Percentiles rank a stretch among this genome's conserved stretches.
These are phyloP conservation scores for Pseudofabraea citricarpa DNA, from an alignment of 2,329 filamentous ascomycete genomes.

Conservation along the genomic window DNA sequence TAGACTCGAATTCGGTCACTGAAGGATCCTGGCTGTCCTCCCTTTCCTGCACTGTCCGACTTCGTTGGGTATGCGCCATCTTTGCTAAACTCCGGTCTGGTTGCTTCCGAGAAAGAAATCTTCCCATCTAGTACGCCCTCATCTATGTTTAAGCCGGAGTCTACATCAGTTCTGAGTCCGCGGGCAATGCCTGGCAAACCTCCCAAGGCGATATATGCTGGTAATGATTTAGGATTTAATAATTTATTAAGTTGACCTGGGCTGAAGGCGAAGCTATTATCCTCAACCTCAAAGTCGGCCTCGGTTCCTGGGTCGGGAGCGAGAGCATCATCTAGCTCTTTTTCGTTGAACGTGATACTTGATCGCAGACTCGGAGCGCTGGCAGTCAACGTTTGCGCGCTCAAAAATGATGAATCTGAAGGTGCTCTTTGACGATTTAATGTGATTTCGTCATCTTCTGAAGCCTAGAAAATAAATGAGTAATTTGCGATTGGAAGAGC, in stretches of 20 bases:
- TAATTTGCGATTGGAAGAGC: too few species aligned
- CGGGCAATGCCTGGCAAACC: slow-evolving; percentile 46
- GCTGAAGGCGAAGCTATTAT: slow-evolving; percentile 49
- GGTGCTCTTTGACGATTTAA: background rate
- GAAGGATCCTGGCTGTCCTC: slow-evolving; percentile 32
- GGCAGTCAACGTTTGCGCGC: background rate
- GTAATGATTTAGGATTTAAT: slow-evolving; percentile 42
- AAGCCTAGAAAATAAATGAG: too few species aligned
- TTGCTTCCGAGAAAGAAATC: slow-evolving; percentile 44
- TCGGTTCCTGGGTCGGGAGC: slow-evolving; percentile 47
- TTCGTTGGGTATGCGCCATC: background rate
- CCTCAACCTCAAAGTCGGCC: slow-evolving; percentile 41
- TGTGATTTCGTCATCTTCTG: background rate
- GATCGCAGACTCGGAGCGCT: background rate
- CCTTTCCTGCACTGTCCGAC: background rate
- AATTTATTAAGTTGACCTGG: slow-evolving; percentile 49
- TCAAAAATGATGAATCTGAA: slow-evolving; percentile 2
- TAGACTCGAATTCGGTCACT: slow-evolving; percentile 62
- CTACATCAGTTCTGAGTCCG: slow-evolving; percentile 44
- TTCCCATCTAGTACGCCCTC: slow-evolving; percentile 40
- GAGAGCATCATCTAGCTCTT: slow-evolving; percentile 36
- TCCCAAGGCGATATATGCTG: slow-evolving; percentile 46
- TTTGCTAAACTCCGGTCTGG: background rate
- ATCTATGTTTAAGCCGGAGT: slow-evolving; percentile 44
- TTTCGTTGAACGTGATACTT: background rate